Evolutionary conservation across 2,329 filamentous ascomycete species (phyloP), one percentile per base, ranked within the genome.

Genomic region (Xylariaceae sp.): DNA sequence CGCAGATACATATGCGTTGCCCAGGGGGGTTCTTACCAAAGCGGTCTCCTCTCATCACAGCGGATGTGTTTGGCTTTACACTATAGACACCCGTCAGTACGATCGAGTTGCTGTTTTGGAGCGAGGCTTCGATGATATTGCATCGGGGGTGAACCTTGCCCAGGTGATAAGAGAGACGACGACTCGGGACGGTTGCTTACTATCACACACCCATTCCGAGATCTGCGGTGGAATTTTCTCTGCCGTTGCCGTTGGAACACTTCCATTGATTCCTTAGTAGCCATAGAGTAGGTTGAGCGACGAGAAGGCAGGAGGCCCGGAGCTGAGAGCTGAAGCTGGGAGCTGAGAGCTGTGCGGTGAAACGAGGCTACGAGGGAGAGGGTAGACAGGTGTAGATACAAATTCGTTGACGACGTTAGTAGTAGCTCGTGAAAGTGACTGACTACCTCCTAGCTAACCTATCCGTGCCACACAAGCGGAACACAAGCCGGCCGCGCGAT

Each of bases 21-120:
- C 61, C 45, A 35, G 48, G 56, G 51, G 47, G 35, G 23, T 30
- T 73, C 75, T 66, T 75, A 78, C 76, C 76, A 79, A 48, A 78
- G 69, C 47, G 77, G 77, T 63, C 72, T 76, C 61, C 72, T 72
- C 64, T 79, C 77, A 60, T 79, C 76, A 67, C 77, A 79, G 55
- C 77, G 74, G 54, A 79, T 77, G 63, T 78, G 77, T 63, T 77
- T 74, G 56, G 67, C 68, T 66, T 76, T 77, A 69, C 69, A 71
- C 63, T 65, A 5, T 30, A 7, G 39, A 37, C 17, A 8, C 30
- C 50, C n/a, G 56, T 62, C 48, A 64, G 57, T 55, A 56, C 35
- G 11, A 34, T 37, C 10, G 52, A 55, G 37, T 48, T 56, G 44
- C 44, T 56, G 17, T 37, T 39, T 45, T 30, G n/a, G 13, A 55